phyloP scores from a whole-genome alignment of 2,329 filamentous ascomycete genomes.

The Chrysoporthe cubensis region DNA sequence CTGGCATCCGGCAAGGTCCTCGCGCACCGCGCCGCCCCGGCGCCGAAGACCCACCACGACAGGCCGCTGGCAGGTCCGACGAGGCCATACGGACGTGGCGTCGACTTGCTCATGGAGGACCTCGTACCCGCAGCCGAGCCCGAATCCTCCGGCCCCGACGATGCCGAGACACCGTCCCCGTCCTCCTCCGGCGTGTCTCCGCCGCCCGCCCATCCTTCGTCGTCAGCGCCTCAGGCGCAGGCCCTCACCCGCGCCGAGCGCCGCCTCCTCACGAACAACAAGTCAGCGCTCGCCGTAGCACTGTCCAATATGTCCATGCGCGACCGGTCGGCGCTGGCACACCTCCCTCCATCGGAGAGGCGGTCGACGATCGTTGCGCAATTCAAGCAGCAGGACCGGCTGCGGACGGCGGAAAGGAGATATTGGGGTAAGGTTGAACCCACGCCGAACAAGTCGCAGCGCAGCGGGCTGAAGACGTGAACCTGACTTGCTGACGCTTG shows the following conservation, averaged over 20 bases:
- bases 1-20: constrained; percentile 42
- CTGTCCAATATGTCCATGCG: constrained; percentile 31
- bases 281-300: constrained; percentile 5
- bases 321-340: constrained; percentile 36
- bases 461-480: neutral
- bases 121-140: too few species aligned
- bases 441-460: constrained; percentile 2
- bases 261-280: constrained; percentile 10
- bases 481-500: neutral
- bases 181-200: neutral
- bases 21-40: constrained; percentile 33
- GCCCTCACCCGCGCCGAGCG: constrained; percentile 15
- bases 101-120: neutral
- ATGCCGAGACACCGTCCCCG: neutral
- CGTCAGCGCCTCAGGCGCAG: neutral
- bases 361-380: constrained; percentile 35
- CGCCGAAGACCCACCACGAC: constrained; percentile 8
- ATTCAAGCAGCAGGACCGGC: constrained; percentile 37
- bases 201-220: neutral
- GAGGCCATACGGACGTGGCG: neutral
- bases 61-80: constrained; percentile 12
- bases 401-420: constrained; percentile 29
- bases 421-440: constrained; percentile 31
- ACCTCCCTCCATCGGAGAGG: constrained; percentile 38
- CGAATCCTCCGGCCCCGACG: neutral